Conservation (phyloP, 1,139 yeast species). For the Pichia norvegensis region DNA sequence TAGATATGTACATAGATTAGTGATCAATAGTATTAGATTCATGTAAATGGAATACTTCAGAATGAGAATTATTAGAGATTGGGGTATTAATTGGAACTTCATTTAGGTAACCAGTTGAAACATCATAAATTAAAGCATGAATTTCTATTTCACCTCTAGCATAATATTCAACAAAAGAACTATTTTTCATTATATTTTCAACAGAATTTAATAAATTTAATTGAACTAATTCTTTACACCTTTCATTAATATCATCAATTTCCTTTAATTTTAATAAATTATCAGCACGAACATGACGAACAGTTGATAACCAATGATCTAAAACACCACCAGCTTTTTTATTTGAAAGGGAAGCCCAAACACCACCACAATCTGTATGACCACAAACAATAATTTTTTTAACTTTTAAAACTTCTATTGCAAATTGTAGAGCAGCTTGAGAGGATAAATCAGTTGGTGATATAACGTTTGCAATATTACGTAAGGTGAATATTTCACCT, state of each 20-base stretch:
- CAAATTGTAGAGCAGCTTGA: slow-evolving; percentile 82
- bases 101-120: slow-evolving; percentile 61
- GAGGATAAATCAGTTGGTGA: slow-evolving; percentile 66
- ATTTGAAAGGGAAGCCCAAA: slow-evolving; percentile 74
- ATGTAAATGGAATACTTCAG: slow-evolving; percentile 6
- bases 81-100: slow-evolving; percentile 41
- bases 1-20: background rate
- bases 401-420: slow-evolving; percentile 80
- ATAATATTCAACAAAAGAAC: slow-evolving; percentile 67
- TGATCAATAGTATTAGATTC: background rate
- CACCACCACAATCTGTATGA: slow-evolving; percentile 97
- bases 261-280: slow-evolving; percentile 32
- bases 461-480: slow-evolving; percentile 84
- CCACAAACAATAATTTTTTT: slow-evolving; percentile 85
- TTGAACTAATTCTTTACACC: slow-evolving; percentile 64
- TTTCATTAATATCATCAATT: slow-evolving; percentile 48
- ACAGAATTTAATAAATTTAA: slow-evolving; percentile 65
- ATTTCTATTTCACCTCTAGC: slow-evolving; percentile 70
- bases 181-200: slow-evolving; percentile 55
- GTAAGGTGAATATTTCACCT: slow-evolving; percentile 90
- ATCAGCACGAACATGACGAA: slow-evolving; percentile 51
- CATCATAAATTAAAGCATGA: slow-evolving; percentile 86
- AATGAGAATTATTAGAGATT: background rate
- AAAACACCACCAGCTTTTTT: slow-evolving; percentile 67
- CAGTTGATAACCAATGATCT: slow-evolving; percentile 70